Base-by-base conservation (phyloP, 2,329 filamentous ascomycete genomes). In the Alternaria panax region DNA sequence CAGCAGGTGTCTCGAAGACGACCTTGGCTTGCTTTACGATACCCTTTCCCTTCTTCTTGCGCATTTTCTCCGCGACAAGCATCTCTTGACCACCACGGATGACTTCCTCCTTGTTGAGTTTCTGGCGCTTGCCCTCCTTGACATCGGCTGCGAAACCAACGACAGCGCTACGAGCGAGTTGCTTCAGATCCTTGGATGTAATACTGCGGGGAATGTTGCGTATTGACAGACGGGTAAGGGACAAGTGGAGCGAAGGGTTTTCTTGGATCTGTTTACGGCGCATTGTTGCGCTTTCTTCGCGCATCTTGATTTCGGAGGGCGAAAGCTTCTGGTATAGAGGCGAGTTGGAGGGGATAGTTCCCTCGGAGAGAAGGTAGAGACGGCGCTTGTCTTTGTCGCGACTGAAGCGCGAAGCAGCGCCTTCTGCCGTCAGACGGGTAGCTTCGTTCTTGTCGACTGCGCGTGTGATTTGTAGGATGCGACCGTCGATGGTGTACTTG, bases 121-220 rank as follows among this genome's bases (percentile, higher is more conserved):
- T 90, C 64, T 90, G 82, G 27, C 95, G 90, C 34, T 84, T 85
- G 14, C 92, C 92, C 27, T 84, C 85, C 75, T 93, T 96, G 66
- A 94, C 92, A 71, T 99, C 95, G 62, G 85, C 90, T 40, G 95
- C 93, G 72, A 99, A 99, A 1, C 92, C 93, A 48, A 98, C 95
- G 12, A 97, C 87, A n/a, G 92, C 95, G 77, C 95, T 87, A 65
- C 95, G 88, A 11, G 95, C 95, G 45, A 99, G 86, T 41, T 92
- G 90, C 78, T 99, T 99, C 51, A 99, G 85, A 54, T 92, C 91
- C 78, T 96, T 98, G 24, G 92, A 91, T 24, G 86, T 89, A 64
- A 97, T 84, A 73, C 90, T 88, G 63, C 91, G 88, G 3, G 95
- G 95, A 5, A 99, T 85, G 75, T 99, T 99, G 68, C 95, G 92